Evolutionary conservation across 2,329 filamentous ascomycete species (phyloP).

Genomic region (Colletotrichum sp.): DNA sequence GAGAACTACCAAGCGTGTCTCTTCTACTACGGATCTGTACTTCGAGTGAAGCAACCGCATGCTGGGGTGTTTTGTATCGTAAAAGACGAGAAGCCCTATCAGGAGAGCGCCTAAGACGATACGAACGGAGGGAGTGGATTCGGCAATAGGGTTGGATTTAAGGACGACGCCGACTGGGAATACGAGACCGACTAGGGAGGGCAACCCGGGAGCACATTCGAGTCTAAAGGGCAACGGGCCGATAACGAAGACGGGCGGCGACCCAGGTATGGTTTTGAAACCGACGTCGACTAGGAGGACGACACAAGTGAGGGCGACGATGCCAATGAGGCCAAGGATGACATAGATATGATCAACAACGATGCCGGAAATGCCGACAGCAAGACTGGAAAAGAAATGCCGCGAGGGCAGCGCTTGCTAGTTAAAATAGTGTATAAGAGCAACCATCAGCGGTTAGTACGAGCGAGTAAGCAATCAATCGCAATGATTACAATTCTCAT

Average conservation of each 20-base stretch:
- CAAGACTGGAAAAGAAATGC: not conserved
- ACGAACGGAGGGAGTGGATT: accelerated
- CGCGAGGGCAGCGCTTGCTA: not conserved
- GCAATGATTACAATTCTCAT: not conserved
- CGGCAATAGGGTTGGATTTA: not conserved
- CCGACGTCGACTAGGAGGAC: not conserved
- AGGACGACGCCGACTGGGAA: not conserved
- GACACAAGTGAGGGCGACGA: too few species aligned
- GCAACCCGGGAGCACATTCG: not conserved
- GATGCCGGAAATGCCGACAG: accelerated
- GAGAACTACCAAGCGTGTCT: not conserved
- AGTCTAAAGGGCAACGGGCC: accelerated
- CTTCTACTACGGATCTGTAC: not conserved
- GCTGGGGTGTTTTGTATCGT: accelerated
- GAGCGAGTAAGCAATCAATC: not conserved
- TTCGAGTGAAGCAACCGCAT: accelerated
- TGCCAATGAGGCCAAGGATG: not conserved
- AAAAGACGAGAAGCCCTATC: accelerated
- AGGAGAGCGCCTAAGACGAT: accelerated
- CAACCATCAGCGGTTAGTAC: not conserved
- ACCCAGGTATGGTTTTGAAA: not conserved
- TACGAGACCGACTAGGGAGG: accelerated
- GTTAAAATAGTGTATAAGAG: not conserved
- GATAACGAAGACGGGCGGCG: not conserved
- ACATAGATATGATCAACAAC: accelerated